Conservation (phyloP, 1,284 basidiomycete genomes). For the Naganishia sp. region DNA sequence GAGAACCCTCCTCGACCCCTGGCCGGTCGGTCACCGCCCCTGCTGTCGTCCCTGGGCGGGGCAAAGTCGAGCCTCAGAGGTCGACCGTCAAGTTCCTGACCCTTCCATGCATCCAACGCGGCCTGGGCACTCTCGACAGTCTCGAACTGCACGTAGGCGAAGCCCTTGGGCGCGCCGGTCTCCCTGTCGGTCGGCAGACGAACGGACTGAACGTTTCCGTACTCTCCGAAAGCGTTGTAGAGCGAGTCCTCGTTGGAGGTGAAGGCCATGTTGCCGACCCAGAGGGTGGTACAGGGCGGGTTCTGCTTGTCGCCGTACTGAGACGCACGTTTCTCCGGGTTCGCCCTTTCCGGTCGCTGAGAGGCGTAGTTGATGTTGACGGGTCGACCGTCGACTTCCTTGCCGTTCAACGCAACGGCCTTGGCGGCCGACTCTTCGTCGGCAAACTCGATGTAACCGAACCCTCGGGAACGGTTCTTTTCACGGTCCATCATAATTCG, state of each 20-base stretch:
- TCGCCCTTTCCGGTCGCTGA: constrained; percentile 60
- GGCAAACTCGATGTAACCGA: constrained; percentile 91
- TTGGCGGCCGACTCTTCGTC: constrained; percentile 67
- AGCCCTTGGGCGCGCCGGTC: constrained; percentile 87
- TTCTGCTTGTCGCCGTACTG: constrained; percentile 72
- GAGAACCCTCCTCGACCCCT: constrained; percentile 57
- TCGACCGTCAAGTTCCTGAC: constrained; percentile 80
- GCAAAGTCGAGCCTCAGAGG: constrained; percentile 84
- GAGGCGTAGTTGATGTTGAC: constrained; percentile 83
- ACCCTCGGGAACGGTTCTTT: constrained; percentile 82
- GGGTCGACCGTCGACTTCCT: constrained; percentile 87
- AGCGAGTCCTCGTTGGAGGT: constrained; percentile 77
- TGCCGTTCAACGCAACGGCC: constrained; percentile 72
- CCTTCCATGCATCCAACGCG: constrained; percentile 70
- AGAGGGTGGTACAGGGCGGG: constrained; percentile 74
- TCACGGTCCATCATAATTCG: constrained; percentile 90
- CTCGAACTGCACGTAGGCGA: constrained; percentile 93
- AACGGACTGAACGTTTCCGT: constrained; percentile 84
- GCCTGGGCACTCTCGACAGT: constrained; percentile 77
- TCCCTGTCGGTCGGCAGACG: constrained; percentile 93
- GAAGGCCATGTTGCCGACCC: constrained; percentile 89
- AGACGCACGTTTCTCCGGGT: constrained; percentile 72
- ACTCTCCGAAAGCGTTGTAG: constrained; percentile 90
- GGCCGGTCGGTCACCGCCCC: constrained; percentile 59
- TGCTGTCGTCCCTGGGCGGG: constrained; percentile 71